Evolutionary conservation across 345 rosid species (phyloP), one percentile per base, ranked within the genome.

Genomic region (Limnanthes douglasii): DNA sequence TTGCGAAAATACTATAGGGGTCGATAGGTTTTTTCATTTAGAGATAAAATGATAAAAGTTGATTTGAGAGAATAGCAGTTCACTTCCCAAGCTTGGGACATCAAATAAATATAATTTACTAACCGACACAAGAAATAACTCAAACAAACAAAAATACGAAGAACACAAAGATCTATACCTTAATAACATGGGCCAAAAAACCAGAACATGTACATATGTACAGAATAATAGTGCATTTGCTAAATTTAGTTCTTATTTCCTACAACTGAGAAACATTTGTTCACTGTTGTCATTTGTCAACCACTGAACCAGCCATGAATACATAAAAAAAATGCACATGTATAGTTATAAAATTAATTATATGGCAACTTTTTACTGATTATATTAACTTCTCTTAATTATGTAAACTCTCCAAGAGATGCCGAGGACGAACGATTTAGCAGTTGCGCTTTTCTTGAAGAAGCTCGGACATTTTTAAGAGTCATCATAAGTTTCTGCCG

Each of bases 401-500:
- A 59, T 15, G 48, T 39, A 41, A 46, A 51, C 26, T 79, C 84
- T 5, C 61, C 86, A 3, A 46, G 53, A 26, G 72, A 51, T 6
- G 69, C 76, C 12, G 73, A 72, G 13, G 77, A 57, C 18, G 75
- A 54, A 31, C 59, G 67, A 45, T 61, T 61, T 22, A 66, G 39
- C 34, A 36, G 52, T 45, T 19, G 45, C 3, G 66, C 40, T 61
- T 70, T 84, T 68, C 66, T 79, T n/a, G n/a, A n/a, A 21, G 77
- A 54, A 30, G 92, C 59, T 25, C 95, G 70, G 14, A 75, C 71
- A 46, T 67, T 84, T 73, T 90, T 90, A 34, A 90, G 75, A 16
- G 94, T 84, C 98, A 77, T 90, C 85, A 64, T 62, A 30, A 90
- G 95, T 61, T 90, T 90, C 56, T 90, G 98, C 40, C 95, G 77